These are phyloP conservation scores for Cercospora sesami DNA, from an alignment of 2,329 filamentous ascomycete genomes.

Conservation along the genomic window DNA sequence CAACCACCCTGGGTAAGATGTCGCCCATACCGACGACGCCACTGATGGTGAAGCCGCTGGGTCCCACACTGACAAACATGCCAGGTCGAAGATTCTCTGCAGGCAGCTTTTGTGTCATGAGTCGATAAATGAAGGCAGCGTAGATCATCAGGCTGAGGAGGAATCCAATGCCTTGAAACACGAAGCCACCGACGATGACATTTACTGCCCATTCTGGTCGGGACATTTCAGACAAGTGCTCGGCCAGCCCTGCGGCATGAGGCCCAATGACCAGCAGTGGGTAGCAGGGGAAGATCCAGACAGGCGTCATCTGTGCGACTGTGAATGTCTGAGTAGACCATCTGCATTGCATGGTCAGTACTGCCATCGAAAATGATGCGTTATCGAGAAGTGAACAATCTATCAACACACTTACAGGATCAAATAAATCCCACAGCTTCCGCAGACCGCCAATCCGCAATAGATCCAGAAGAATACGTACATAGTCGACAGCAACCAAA, in stretches of 20 bases:
- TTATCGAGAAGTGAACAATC: not conserved
- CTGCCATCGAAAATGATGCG: not conserved
- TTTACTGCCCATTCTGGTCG: slow-evolving; percentile 47
- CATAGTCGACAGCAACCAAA: slow-evolving; percentile 59
- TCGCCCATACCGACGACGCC: slow-evolving; percentile 61
- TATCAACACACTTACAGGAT: slow-evolving; percentile 59
- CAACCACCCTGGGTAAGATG: slow-evolving; percentile 51
- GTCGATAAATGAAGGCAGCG: slow-evolving; percentile 76
- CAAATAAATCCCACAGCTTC: slow-evolving; percentile 71
- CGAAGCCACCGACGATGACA: slow-evolving; percentile 60
- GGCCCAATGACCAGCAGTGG: slow-evolving; percentile 75
- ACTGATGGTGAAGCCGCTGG: slow-evolving; percentile 67
- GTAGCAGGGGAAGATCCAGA: slow-evolving; percentile 86
- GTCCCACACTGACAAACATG: slow-evolving; percentile 83
- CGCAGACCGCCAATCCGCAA: slow-evolving; percentile 63
- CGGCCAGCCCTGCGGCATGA: slow-evolving; percentile 62
- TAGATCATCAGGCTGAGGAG: slow-evolving; percentile 75
- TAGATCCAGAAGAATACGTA: slow-evolving; percentile 74
- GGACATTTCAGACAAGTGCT: slow-evolving; percentile 43
- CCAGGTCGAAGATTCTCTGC: slow-evolving; percentile 73
- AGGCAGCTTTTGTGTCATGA: slow-evolving; percentile 86
- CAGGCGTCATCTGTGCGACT: slow-evolving; percentile 80
- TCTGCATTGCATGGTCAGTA: slow-evolving; percentile 40
- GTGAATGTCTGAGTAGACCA: slow-evolving; percentile 68
- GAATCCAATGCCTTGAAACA: slow-evolving; percentile 65